Conservation (phyloP, 768 basidiomycete species). For the Russula emetica region DNA sequence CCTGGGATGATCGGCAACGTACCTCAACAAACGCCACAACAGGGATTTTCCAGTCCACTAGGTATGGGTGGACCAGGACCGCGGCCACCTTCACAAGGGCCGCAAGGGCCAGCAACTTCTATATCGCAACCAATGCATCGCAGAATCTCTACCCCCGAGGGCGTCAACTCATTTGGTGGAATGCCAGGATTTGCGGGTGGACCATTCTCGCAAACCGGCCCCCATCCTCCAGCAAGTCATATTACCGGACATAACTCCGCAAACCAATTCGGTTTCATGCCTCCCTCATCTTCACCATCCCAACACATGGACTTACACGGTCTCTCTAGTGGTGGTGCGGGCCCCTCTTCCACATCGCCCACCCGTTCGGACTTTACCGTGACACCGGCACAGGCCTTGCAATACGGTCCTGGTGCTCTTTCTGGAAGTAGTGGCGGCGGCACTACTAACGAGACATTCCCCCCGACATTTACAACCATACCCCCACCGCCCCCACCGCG, state of each 20-base stretch:
- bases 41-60: constrained; percentile 9
- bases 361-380: constrained; percentile 45
- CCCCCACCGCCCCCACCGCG: constrained; percentile 35
- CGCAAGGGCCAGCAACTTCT: constrained; percentile 15
- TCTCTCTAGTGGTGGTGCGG: constrained; percentile 35
- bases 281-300: constrained; percentile 48
- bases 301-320: constrained; percentile 44
- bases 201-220: constrained; percentile 34
- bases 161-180: constrained; percentile 10
- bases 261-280: constrained; percentile 37
- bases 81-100: constrained; percentile 12
- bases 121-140: constrained; percentile 23
- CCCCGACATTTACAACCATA: constrained; percentile 35
- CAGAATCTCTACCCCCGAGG: constrained; percentile 14
- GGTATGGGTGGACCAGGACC: constrained; percentile 20
- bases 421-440: constrained; percentile 15
- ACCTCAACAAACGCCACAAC: constrained; percentile 34
- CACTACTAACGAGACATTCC: constrained; percentile 33
- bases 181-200: constrained; percentile 13
- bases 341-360: constrained; percentile 39
- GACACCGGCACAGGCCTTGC: constrained; percentile 58
- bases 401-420: constrained; percentile 40
- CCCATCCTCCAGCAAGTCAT: constrained; percentile 24
- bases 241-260: constrained; percentile 10
- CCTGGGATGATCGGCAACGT: constrained; percentile 48